phyloP scores from a whole-genome alignment of 192 early-diverging fungal genomes.

The Backusella tarrabulga region DNA sequence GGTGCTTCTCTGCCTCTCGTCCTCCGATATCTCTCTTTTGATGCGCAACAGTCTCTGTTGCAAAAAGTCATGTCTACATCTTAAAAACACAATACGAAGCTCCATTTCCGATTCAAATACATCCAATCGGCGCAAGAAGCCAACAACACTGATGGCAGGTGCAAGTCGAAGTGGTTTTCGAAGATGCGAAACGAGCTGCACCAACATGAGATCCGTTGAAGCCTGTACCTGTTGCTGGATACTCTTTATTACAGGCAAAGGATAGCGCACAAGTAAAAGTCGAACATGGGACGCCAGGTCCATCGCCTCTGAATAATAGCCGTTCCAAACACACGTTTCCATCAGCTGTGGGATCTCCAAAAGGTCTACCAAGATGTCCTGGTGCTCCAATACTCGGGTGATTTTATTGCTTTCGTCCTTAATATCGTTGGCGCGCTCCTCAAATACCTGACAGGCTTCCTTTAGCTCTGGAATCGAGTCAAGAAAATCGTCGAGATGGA shows the following conservation, averaged over 20 bases:
- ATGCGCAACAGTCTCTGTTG: slow-evolving; percentile 50
- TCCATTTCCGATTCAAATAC: slow-evolving; percentile 61
- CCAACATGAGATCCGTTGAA: slow-evolving; percentile 64
- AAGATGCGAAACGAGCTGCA: slow-evolving; percentile 67
- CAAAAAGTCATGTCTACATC: slow-evolving; percentile 65
- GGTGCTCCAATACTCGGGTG: slow-evolving; percentile 50
- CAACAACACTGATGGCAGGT: slow-evolving; percentile 72
- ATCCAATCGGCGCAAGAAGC: slow-evolving; percentile 73
- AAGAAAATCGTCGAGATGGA: slow-evolving; percentile 45
- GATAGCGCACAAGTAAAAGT: slow-evolving; percentile 53
- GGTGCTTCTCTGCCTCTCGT: neutral
- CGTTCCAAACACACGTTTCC: slow-evolving; percentile 79
- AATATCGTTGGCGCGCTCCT: slow-evolving; percentile 13
- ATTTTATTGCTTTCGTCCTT: slow-evolving; percentile 36
- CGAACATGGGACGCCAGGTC: slow-evolving; percentile 71
- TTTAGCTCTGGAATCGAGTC: slow-evolving; percentile 49
- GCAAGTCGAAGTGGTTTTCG: slow-evolving; percentile 73
- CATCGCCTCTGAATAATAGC: slow-evolving; percentile 83
- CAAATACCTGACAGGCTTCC: slow-evolving; percentile 46
- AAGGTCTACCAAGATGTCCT: slow-evolving; percentile 62
- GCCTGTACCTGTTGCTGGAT: slow-evolving; percentile 64
- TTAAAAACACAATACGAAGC: slow-evolving; percentile 71
- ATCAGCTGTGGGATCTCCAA: slow-evolving; percentile 79
- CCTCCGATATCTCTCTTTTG: slow-evolving; percentile 12
- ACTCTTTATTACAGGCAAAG: slow-evolving; percentile 51